Percentiles rank a stretch among this genome's conserved stretches.
Evolutionary conservation across 768 basidiomycete species (phyloP).

Genomic region (Calocybe gangraenosa): DNA sequence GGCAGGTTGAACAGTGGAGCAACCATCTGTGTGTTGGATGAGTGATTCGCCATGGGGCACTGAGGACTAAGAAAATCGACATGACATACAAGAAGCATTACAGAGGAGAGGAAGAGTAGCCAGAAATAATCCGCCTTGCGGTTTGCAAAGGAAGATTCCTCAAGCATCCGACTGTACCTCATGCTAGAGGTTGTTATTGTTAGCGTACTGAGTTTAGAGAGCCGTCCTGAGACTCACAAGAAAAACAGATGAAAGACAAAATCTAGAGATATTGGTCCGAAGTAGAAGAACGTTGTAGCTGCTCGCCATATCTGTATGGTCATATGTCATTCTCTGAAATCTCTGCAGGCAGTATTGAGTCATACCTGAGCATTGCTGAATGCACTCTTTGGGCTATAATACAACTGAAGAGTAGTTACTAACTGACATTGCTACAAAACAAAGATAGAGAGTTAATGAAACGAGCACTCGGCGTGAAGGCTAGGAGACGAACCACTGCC

Average conservation of each 20-base stretch:
- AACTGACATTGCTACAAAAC: constrained; percentile 80
- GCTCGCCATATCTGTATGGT: constrained; percentile 74
- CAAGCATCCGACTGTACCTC: constrained; percentile 95
- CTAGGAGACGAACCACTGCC: constrained; percentile 70
- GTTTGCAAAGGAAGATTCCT: constrained; percentile 94
- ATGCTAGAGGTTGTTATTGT: constrained; percentile 63
- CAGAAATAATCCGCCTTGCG: constrained; percentile 93
- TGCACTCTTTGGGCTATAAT: constrained; percentile 85
- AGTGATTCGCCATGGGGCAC: not conserved
- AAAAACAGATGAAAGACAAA: constrained; percentile 98
- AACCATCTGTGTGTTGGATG: constrained; percentile 45
- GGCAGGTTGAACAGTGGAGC: constrained; percentile 90
- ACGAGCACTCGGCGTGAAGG: not conserved
- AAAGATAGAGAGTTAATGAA: not conserved
- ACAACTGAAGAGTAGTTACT: constrained; percentile 86
- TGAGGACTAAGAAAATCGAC: too few relatives aligned
- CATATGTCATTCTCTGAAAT: constrained; percentile 4
- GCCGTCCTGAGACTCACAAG: too few relatives aligned
- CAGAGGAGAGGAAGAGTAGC: constrained; percentile 80
- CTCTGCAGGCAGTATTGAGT: not conserved
- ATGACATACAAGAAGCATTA: constrained; percentile 76
- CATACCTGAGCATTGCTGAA: constrained; percentile 78
- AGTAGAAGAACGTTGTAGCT: constrained; percentile 92
- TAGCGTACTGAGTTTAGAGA: not conserved
- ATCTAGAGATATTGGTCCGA: constrained; percentile 89